These are phyloP conservation scores for Calonectria fujianensis DNA, from an alignment of 2,329 filamentous ascomycete genomes.

Conservation along the genomic window DNA sequence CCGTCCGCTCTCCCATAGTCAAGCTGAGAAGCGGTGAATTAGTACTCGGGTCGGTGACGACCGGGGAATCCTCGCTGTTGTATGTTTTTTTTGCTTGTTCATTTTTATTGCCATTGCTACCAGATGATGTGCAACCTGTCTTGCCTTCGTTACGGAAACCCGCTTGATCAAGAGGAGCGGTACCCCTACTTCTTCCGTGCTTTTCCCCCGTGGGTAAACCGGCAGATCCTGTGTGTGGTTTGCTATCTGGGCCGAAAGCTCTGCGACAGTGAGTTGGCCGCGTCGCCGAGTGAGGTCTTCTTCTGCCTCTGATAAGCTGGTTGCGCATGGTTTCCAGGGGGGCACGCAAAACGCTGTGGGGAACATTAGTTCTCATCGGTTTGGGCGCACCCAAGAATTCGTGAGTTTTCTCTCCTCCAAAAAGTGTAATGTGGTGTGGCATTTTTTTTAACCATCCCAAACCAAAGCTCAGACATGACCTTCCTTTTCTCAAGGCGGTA, in stretches of 20 bases:
- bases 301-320: neutral
- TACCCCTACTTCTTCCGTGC: neutral
- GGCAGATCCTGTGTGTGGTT: neutral
- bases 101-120: neutral
- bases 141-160: slow-evolving; percentile 2
- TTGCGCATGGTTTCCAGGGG: neutral
- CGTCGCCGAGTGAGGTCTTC: too few relatives aligned
- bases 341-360: too few relatives aligned
- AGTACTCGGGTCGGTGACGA: too few relatives aligned
- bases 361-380: neutral
- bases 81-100: too few relatives aligned
- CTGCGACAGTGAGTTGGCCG: neutral
- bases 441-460: neutral
- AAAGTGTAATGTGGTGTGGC: too few relatives aligned
- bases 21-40: too few relatives aligned
- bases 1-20: too few relatives aligned
- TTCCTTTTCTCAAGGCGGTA: slow-evolving; percentile 5
- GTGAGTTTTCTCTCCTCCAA: neutral
- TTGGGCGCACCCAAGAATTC: neutral
- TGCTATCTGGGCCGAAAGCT: neutral
- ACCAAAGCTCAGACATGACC: neutral
- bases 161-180: neutral
- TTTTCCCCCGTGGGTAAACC: slow-evolving; percentile 5
- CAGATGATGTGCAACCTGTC: slow-evolving; percentile 7
- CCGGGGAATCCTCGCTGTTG: too few relatives aligned